These are phyloP conservation scores for Scenedesmus sp. DNA, from an alignment of 163 green algal species.

Conservation along the genomic window DNA sequence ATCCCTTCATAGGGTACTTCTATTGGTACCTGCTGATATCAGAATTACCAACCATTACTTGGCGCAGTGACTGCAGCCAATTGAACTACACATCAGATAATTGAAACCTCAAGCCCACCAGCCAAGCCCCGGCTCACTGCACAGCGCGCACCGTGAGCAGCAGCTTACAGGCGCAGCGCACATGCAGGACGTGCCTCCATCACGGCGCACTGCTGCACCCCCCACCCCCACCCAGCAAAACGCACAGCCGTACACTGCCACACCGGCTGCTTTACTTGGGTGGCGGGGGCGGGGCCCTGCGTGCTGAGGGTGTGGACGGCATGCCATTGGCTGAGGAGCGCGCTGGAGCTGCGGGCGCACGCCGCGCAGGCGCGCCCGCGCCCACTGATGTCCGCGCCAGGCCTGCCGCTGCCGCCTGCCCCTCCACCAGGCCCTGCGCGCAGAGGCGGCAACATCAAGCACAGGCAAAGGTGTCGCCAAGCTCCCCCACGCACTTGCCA, in stretches of 20 bases:
- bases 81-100: no score
- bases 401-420: not conserved
- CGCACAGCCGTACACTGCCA: not conserved
- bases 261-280: slow-evolving; percentile 31
- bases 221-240: not conserved
- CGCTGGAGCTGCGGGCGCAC: slow-evolving; percentile 2
- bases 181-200: no score
- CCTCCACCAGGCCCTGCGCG: slow-evolving; percentile 39
- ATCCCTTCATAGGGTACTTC: no score
- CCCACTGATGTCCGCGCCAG: not conserved
- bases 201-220: not conserved
- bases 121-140: no score
- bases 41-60: no score
- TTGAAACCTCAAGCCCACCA: no score
- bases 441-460: not conserved
- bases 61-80: no score
- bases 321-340: slow-evolving; percentile 32
- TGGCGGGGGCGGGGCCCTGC: slow-evolving; percentile 42
- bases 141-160: no score
- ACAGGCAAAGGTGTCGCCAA: not conserved
- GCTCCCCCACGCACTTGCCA: no score
- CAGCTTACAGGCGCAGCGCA: no score
- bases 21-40: no score
- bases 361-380: not conserved
- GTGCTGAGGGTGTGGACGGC: slow-evolving; percentile 43